These are phyloP conservation scores for Didymella glomerata DNA, from an alignment of 2,329 filamentous ascomycete genomes.

Conservation along the genomic window DNA sequence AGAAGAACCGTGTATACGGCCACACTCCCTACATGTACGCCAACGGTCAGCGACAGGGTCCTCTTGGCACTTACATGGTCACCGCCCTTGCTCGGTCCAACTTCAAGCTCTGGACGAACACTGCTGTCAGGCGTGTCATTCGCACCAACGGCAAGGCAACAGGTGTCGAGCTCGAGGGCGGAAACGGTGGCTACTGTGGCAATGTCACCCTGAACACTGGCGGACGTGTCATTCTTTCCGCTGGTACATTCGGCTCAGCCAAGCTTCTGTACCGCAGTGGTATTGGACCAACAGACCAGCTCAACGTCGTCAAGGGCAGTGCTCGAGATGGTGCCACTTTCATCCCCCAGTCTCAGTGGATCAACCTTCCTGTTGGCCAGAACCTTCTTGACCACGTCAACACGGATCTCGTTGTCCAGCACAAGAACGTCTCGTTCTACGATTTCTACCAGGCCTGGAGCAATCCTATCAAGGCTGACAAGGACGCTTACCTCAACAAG, in stretches of 20 bases:
- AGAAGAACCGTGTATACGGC: conserved; percentile 72
- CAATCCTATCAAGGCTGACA: conserved; percentile 53
- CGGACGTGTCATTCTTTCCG: conserved; percentile 73
- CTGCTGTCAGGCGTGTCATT: conserved; percentile 72
- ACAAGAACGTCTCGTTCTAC: conserved; percentile 66
- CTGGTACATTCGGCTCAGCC: conserved; percentile 73
- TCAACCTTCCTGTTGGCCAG: conserved; percentile 61
- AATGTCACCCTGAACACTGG: conserved; percentile 66
- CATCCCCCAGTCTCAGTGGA: conserved; percentile 58
- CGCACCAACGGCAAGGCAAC: conserved; percentile 69
- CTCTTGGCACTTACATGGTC: conserved; percentile 75
- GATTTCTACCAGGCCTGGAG: conserved; percentile 71
- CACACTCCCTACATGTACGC: conserved; percentile 73
- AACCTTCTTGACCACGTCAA: conserved; percentile 65
- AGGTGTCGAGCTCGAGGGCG: conserved; percentile 73
- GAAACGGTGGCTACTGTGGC: conserved; percentile 67
- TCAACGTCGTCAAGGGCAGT: conserved; percentile 56
- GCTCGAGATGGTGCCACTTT: conserved; percentile 54
- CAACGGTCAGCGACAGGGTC: conserved; percentile 72
- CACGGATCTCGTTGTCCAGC: conserved; percentile 62
- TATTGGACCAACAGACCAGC: conserved; percentile 67
- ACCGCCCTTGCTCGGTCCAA: conserved; percentile 66
- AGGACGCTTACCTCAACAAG: conserved; percentile 53
- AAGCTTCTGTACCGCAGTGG: conserved; percentile 75
- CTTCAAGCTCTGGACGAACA: conserved; percentile 73